A percentile compares a stretch with the other conserved stretches of the same genome.
Evolutionary conservation across 1,139 yeast species (phyloP).

Genomic region (Diutina rugosa): DNA sequence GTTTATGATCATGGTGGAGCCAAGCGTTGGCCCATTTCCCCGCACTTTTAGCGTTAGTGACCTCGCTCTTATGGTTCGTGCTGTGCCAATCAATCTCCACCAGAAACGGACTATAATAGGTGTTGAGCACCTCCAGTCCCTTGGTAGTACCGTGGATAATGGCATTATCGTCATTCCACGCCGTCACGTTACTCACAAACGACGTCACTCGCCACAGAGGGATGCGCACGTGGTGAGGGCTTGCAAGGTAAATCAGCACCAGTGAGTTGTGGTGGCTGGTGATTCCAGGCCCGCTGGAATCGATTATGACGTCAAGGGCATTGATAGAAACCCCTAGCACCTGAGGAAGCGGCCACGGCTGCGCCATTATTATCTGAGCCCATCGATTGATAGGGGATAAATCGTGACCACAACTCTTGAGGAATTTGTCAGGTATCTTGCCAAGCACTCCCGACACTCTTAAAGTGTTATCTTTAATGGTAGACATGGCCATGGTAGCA

Average conservation of each 20-base stretch:
- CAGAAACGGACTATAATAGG: background rate
- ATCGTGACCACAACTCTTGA: background rate
- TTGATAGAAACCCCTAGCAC: background rate
- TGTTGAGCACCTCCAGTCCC: background rate
- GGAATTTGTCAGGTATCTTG: background rate
- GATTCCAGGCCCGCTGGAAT: background rate
- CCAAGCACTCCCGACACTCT: background rate
- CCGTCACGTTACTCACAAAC: background rate
- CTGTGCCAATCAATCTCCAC: background rate
- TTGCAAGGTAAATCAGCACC: background rate
- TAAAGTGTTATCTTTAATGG: background rate
- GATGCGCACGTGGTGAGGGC: background rate
- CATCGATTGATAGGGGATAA: background rate
- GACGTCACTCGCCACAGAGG: background rate
- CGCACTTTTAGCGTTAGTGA: background rate
- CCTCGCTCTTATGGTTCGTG: background rate
- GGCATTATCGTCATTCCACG: background rate
- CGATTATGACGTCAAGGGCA: background rate
- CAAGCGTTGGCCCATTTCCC: background rate
- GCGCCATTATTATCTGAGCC: background rate
- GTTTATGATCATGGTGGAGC: background rate
- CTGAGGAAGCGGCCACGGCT: background rate
- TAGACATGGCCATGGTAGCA: background rate
- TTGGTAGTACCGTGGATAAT: background rate
- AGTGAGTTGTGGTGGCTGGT: background rate